These are phyloP conservation scores for Fusarium sp. DNA, from an alignment of 2,329 filamentous ascomycete genomes.

Conservation along the genomic window DNA sequence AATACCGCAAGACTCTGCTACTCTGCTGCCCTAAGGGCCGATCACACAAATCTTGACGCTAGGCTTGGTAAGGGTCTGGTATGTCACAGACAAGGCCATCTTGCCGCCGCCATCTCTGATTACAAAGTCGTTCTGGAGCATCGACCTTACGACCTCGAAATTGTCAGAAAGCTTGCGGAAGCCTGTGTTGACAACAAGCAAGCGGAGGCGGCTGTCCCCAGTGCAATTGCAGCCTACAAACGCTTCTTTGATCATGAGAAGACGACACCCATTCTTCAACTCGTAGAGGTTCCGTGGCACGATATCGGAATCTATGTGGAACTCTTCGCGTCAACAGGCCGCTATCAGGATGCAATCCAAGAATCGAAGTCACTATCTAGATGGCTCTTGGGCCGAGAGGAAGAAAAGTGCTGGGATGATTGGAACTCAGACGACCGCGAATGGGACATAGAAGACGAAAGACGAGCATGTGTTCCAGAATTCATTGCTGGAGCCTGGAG, in stretches of 20 bases:
- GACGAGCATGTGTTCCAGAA: constrained; percentile 71
- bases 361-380: constrained; percentile 80
- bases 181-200: constrained; percentile 66
- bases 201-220: constrained; percentile 53
- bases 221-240: constrained; percentile 63
- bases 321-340: constrained; percentile 74
- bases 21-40: constrained; percentile 69
- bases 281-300: constrained; percentile 73
- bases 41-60: constrained; percentile 68
- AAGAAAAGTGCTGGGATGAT: constrained; percentile 83
- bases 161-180: constrained; percentile 68
- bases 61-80: constrained; percentile 71
- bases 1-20: constrained; percentile 70
- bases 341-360: constrained; percentile 74
- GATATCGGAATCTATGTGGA: constrained; percentile 89
- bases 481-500: constrained; percentile 70
- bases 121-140: constrained; percentile 68
- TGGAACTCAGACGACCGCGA: constrained; percentile 83
- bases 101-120: constrained; percentile 66
- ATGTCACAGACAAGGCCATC: constrained; percentile 67
- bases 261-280: constrained; percentile 49
- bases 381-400: constrained; percentile 82
- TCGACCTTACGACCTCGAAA: constrained; percentile 65
- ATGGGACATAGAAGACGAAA: constrained; percentile 81
- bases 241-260: constrained; percentile 60